Evolutionary conservation across 2,329 filamentous ascomycete species (phyloP), one percentile per base, ranked within the genome.

Genomic region (Rhinocladiella mackenziei): DNA sequence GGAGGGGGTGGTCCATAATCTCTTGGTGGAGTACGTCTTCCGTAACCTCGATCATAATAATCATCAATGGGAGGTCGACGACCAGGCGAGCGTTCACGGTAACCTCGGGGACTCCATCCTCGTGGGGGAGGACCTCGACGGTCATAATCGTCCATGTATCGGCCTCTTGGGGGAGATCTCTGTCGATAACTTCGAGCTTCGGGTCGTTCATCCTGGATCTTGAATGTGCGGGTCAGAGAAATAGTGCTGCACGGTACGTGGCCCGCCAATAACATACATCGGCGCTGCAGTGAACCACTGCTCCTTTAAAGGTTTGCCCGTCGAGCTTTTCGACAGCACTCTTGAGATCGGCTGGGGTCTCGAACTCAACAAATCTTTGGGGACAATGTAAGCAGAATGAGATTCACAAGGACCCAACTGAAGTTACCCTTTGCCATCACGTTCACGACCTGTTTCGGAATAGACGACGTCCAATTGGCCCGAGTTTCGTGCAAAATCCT

Each of bases 401-500:
- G 28, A 14, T 43, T 31, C 29, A 48, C 35, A 50, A 3, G 26
- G 28, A 31, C n/a, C 5, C 30, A 2, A 15, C 15, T 9, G 10
- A 13, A 75, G 84, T 70, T 70, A 95, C 89, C 91, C 91, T 79
- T 86, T 87, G 56, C 89, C 88, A 65, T 94, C 88, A 56, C 84
- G 85, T 65, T 94, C 89, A 61, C 91, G 89, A 60, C 83, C 84
- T 50, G 94, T 94, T 72, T 98, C 92, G 56, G 89, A 96, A 68
- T 95, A 98, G 62, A 98, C 92, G 56, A 98, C 92, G 67, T 97
- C 92, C 68, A 95, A 80, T 41, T 57, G 53, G 69, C 89, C 89
- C 67, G 91, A 94, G 69, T 94, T 87, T 65, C 92, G 89, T 53
- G 92, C 92, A 71, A 98, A 98, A 69, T 98, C 92, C 86, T 98